These are phyloP conservation scores for Pyricularia pennisetigena DNA, from an alignment of 2,329 filamentous ascomycete genomes.

Conservation along the genomic window DNA sequence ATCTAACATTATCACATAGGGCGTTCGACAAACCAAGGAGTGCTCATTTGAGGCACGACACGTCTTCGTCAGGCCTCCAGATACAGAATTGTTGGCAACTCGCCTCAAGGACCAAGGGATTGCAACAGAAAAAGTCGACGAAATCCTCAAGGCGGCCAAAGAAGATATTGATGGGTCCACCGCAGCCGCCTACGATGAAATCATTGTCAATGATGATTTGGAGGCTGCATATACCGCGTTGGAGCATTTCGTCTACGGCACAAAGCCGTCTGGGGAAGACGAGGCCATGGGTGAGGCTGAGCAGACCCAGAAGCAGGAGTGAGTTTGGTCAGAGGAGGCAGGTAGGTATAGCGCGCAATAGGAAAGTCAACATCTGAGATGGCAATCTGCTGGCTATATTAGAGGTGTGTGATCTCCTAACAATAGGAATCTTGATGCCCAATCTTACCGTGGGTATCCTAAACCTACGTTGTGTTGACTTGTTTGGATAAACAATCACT, in stretches of 20 bases:
- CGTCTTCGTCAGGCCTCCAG: constrained; percentile 39
- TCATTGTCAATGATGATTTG: constrained; percentile 40
- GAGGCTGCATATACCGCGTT: constrained; percentile 37
- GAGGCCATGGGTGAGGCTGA: neutral
- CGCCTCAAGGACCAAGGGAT: constrained; percentile 31
- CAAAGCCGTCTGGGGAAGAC: constrained; percentile 3
- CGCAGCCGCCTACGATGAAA: constrained; percentile 33
- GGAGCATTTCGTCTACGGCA: constrained; percentile 36
- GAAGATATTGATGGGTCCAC: constrained; percentile 33
- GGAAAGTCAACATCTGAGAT: neutral
- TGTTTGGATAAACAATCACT: neutral
- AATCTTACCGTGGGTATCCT: neutral
- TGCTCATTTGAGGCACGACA: constrained; percentile 45
- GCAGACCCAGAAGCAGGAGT: neutral
- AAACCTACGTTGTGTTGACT: neutral
- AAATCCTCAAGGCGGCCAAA: constrained; percentile 27
- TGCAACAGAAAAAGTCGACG: constrained; percentile 35
- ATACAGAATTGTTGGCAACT: constrained; percentile 23
- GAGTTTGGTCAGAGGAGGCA: neutral
- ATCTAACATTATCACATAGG: constrained; percentile 23
- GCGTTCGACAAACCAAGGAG: constrained; percentile 46
- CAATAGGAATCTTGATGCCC: neutral
- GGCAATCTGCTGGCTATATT: neutral
- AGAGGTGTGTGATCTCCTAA: neutral
- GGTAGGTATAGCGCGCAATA: neutral